Percentiles rank a stretch among this genome's conserved stretches.
phyloP scores from a whole-genome alignment of 208 protist genomes.

The Entamoeba invadens region DNA sequence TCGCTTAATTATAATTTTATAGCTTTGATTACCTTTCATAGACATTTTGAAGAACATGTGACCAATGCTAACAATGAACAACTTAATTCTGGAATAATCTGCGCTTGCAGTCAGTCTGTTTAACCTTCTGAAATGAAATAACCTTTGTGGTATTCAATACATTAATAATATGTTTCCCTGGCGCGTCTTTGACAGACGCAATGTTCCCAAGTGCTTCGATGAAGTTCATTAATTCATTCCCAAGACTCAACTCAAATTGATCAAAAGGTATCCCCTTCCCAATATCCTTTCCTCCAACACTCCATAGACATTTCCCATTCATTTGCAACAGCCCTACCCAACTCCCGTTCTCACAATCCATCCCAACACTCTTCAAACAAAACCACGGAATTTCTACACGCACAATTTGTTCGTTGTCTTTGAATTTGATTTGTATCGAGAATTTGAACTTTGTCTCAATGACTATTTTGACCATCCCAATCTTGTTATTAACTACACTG shows the following conservation, averaged over 20 bases:
- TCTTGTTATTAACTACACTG: neutral
- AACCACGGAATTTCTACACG: neutral
- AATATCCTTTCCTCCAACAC: neutral
- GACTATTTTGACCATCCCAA: neutral
- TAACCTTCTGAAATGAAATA: neutral
- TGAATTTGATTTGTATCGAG: neutral
- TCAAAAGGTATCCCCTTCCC: neutral
- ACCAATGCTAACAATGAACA: neutral
- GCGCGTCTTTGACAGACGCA: neutral
- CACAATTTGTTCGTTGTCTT: neutral
- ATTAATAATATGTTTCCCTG: neutral
- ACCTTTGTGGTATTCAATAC: neutral
- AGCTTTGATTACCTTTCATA: neutral
- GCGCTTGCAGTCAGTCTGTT: neutral
- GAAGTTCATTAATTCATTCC: neutral
- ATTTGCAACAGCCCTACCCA: neutral
- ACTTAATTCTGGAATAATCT: neutral
- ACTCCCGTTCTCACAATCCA: neutral
- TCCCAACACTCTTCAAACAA: neutral
- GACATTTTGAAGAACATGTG: neutral
- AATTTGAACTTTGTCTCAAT: neutral
- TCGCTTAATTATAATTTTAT: neutral
- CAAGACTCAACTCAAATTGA: neutral
- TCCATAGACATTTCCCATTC: neutral
- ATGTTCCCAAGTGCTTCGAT: neutral